Evolutionary conservation across 495 filamentous ascomycete genomes (phyloP).

Genomic region (Podospora pseudoanserina): DNA sequence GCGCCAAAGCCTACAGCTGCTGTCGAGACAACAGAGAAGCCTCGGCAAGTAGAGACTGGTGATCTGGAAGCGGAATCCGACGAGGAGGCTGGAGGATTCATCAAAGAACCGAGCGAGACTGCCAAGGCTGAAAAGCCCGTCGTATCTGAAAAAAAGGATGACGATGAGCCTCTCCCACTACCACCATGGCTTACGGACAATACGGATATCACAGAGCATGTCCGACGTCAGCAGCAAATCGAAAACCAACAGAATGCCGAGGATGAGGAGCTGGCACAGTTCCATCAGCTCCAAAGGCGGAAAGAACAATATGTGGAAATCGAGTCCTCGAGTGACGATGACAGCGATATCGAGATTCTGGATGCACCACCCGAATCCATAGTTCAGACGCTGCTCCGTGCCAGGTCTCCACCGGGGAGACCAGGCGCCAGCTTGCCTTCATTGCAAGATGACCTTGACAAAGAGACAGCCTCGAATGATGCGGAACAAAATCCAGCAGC

Average conservation of each 20-base stretch:
- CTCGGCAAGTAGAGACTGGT: conserved; percentile 11
- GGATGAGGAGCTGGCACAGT: conserved; percentile 51
- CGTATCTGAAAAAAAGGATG: conserved; percentile 31
- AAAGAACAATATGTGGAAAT: conserved; percentile 42
- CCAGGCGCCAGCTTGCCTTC: conserved; percentile 20
- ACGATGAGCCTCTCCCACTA: conserved; percentile 57
- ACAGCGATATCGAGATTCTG: conserved; percentile 55
- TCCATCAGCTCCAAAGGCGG: conserved; percentile 37
- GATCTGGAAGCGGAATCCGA: conserved; percentile 36
- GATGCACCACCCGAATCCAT: conserved; percentile 38
- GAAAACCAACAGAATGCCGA: conserved; percentile 47
- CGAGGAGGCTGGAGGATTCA: conserved; percentile 67
- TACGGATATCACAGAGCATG: conserved; percentile 51
- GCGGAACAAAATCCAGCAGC: neutral
- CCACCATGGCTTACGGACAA: conserved; percentile 80
- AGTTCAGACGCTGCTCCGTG: neutral
- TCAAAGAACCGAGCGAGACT: conserved; percentile 11
- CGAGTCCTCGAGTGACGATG: conserved; percentile 43
- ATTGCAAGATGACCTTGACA: conserved; percentile 9
- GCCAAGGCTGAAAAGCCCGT: neutral
- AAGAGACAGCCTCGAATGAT: neutral
- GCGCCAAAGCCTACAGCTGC: conserved; percentile 20
- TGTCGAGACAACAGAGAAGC: conserved; percentile 6
- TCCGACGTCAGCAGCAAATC: conserved; percentile 43
- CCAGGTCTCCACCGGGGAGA: conserved; percentile 9